Conservation (phyloP, 73 alveolate species). For the Halteria grandinella region DNA sequence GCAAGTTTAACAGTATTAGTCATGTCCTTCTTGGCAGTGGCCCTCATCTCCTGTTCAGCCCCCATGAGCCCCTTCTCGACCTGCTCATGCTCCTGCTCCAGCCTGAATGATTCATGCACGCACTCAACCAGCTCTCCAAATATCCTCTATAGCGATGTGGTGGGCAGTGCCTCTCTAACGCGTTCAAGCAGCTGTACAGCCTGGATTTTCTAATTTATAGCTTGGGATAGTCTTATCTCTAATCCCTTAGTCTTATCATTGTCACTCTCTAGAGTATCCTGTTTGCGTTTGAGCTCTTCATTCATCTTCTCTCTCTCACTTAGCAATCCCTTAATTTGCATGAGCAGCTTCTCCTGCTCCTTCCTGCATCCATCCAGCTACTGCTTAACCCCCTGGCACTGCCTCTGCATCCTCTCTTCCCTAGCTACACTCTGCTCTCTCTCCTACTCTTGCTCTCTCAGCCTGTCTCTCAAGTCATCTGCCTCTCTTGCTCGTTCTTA, state of each 20-base stretch:
- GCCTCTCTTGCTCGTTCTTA: background rate
- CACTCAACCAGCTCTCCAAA: background rate
- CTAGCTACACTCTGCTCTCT: constrained; percentile 18
- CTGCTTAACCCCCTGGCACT: constrained; percentile 20
- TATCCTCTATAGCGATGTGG: constrained; percentile 3
- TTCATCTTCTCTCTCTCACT: constrained; percentile 34
- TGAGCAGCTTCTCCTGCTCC: constrained; percentile 52
- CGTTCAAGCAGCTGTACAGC: background rate
- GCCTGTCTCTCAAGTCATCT: background rate
- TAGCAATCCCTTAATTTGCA: constrained; percentile 37
- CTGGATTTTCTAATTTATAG: constrained; percentile 1
- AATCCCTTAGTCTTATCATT: background rate
- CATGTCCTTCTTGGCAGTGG: too few species aligned
- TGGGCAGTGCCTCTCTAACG: constrained; percentile 19
- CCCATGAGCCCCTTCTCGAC: too few species aligned
- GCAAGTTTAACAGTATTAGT: too few species aligned
- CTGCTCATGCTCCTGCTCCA: constrained; percentile 44
- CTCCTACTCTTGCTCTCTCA: constrained; percentile 23
- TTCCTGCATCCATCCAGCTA: constrained; percentile 16
- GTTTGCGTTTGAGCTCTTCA: constrained; percentile 16
- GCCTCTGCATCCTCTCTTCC: constrained; percentile 45
- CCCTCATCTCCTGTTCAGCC: too few species aligned
- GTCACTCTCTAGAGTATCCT: constrained; percentile 11
- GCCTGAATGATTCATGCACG: constrained; percentile 10
- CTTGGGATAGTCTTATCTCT: constrained; percentile 27